Evolutionary conservation across 2,329 filamentous ascomycete genomes (phyloP).

Genomic region (Thielaviopsis musarum): DNA sequence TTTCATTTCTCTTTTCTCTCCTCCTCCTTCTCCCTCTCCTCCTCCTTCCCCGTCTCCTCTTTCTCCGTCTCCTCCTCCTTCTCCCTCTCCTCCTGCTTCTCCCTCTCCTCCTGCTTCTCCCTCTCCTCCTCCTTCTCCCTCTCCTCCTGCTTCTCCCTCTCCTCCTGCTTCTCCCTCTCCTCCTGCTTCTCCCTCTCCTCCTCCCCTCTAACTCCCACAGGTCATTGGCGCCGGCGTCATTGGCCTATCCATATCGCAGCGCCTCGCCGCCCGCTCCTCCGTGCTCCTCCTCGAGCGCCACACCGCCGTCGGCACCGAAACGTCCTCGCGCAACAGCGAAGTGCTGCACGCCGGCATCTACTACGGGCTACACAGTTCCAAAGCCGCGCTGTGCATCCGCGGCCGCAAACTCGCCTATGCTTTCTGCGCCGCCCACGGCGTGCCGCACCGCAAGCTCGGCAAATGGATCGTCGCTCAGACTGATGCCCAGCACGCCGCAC

Average conservation of each 20-base stretch:
- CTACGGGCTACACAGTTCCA: constrained; percentile 61
- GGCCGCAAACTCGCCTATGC: constrained; percentile 66
- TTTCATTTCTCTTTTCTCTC: too few species aligned
- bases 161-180: too few species aligned
- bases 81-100: too few species aligned
- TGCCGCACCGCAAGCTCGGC: constrained; percentile 59
- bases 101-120: too few species aligned
- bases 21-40: too few species aligned
- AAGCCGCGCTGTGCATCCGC: constrained; percentile 65
- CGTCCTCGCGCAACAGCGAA: constrained; percentile 80
- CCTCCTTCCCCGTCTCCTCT: too few species aligned
- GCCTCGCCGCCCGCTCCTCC: constrained; percentile 48
- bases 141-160: too few species aligned
- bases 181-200: neutral
- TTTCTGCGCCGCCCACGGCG: constrained; percentile 49
- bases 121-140: too few species aligned
- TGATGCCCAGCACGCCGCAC: constrained; percentile 46
- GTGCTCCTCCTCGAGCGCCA: constrained; percentile 75
- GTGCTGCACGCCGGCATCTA: constrained; percentile 94
- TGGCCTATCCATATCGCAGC: constrained; percentile 62
- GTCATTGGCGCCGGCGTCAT: constrained; percentile 49
- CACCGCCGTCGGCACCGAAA: constrained; percentile 55
- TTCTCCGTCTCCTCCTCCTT: too few species aligned
- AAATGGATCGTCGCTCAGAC: constrained; percentile 95
- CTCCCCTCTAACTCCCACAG: constrained; percentile 17